Evolutionary conservation across 202 grass and related monocot genomes (phyloP).

Genomic region (Dendrocalamus latiflorus): DNA sequence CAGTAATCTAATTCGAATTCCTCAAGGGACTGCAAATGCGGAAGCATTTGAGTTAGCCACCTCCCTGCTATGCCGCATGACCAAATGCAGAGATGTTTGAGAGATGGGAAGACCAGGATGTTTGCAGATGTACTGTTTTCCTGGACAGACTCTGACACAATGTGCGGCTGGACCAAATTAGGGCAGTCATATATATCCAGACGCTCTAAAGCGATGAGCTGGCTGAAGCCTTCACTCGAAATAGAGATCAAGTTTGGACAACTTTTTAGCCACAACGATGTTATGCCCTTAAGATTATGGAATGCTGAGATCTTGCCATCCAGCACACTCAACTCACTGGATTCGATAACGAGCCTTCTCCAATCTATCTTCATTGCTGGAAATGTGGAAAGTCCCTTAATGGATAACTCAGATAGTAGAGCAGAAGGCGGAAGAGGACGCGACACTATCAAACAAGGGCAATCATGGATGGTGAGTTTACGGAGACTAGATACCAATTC

Average conservation of each 20-base stretch:
- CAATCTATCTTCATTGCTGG: not conserved
- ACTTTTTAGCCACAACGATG: not conserved
- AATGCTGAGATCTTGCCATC: too few relatives aligned
- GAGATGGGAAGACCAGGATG: not conserved
- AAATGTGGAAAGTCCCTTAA: not conserved
- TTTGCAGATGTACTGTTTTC: not conserved
- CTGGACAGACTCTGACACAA: not conserved
- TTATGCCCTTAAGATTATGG: too few relatives aligned
- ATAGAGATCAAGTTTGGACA: conserved; percentile 31
- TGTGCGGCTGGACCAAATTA: not conserved
- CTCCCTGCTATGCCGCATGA: not conserved
- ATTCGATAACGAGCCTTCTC: too few relatives aligned
- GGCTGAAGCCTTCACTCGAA: not conserved
- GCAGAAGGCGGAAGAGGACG: not conserved
- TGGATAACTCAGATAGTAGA: not conserved
- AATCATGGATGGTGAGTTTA: not conserved
- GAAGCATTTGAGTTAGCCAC: not conserved
- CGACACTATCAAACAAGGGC: not conserved
- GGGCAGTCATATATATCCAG: not conserved
- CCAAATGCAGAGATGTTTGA: not conserved
- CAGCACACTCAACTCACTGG: too few relatives aligned
- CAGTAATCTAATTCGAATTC: rapidly evolving
- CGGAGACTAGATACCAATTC: not conserved
- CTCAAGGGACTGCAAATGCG: not conserved
- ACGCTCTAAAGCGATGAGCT: not conserved